These are phyloP conservation scores for Colletotrichum graminicola DNA, from an alignment of 2,329 filamentous ascomycete genomes.

Conservation along the genomic window DNA sequence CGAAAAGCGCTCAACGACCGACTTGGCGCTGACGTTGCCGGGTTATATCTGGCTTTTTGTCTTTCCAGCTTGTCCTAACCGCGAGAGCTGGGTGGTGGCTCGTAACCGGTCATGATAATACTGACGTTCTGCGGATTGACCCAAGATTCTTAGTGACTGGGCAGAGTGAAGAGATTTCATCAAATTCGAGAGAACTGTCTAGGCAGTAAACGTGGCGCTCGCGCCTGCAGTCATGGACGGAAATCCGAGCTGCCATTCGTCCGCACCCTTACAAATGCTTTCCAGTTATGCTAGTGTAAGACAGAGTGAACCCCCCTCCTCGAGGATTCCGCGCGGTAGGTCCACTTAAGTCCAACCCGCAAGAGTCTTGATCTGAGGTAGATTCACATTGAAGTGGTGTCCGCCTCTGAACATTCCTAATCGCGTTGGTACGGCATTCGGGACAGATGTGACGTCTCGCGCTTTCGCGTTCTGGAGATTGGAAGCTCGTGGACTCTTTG, in stretches of 20 bases:
- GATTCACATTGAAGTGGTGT: neutral
- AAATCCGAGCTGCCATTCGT: conserved; percentile 6
- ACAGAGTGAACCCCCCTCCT: too few species aligned
- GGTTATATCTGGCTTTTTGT: neutral
- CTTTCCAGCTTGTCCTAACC: neutral
- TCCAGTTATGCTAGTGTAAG: too few species aligned
- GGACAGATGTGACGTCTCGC: neutral
- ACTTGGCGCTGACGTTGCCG: neutral
- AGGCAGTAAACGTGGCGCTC: neutral
- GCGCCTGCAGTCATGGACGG: neutral
- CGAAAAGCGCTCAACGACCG: neutral
- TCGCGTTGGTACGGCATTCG: neutral
- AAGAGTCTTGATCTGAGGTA: neutral
- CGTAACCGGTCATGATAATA: neutral
- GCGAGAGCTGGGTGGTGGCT: neutral
- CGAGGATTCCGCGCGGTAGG: neutral
- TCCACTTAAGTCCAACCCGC: neutral
- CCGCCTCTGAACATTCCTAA: neutral
- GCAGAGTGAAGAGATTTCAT: neutral
- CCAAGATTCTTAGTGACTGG: neutral
- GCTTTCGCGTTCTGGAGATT: neutral
- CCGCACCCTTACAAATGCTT: conserved; percentile 11
- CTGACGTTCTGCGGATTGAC: neutral
- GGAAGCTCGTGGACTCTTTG: conserved; percentile 23
- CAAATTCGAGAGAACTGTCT: neutral